Evolutionary conservation across 495 filamentous ascomycete genomes (phyloP).

Genomic region (Recurvomyces mirabilis): DNA sequence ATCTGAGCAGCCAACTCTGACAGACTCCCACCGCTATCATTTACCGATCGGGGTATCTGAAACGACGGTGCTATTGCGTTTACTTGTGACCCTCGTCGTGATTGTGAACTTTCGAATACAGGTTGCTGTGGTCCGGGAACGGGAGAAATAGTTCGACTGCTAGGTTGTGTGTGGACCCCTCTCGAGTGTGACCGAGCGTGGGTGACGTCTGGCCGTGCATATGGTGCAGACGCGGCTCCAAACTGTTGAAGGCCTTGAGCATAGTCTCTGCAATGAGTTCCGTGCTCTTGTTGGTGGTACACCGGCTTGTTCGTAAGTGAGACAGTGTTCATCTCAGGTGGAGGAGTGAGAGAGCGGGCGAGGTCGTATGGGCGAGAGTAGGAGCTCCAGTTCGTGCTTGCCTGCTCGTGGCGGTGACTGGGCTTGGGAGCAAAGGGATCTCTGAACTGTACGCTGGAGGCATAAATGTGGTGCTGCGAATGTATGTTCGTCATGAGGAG

Average conservation of each 20-base stretch:
- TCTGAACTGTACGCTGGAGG: slow-evolving; percentile 9
- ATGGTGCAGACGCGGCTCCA: neutral
- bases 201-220: neutral
- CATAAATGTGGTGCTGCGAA: slow-evolving; percentile 15
- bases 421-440: slow-evolving; percentile 15
- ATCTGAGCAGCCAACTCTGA: slow-evolving; percentile 45
- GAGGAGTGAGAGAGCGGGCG: slow-evolving; percentile 13
- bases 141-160: slow-evolving; percentile 10
- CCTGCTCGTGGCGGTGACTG: neutral
- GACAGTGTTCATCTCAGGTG: slow-evolving; percentile 18
- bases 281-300: slow-evolving; percentile 16
- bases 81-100: slow-evolving; percentile 4
- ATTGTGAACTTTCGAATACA: neutral
- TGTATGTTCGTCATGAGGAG: slow-evolving; percentile 10
- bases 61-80: slow-evolving; percentile 23
- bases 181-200: neutral
- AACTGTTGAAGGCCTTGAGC: neutral
- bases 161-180: neutral
- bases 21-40: slow-evolving; percentile 24
- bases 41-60: slow-evolving; percentile 24
- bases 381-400: slow-evolving; percentile 4
- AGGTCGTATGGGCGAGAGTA: slow-evolving; percentile 1
- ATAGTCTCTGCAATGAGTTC: slow-evolving; percentile 2
- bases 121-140: slow-evolving; percentile 4
- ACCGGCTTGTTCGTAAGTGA: neutral